phyloP scores from a whole-genome alignment of 305 asterid genomes.

The Withania somnifera region DNA sequence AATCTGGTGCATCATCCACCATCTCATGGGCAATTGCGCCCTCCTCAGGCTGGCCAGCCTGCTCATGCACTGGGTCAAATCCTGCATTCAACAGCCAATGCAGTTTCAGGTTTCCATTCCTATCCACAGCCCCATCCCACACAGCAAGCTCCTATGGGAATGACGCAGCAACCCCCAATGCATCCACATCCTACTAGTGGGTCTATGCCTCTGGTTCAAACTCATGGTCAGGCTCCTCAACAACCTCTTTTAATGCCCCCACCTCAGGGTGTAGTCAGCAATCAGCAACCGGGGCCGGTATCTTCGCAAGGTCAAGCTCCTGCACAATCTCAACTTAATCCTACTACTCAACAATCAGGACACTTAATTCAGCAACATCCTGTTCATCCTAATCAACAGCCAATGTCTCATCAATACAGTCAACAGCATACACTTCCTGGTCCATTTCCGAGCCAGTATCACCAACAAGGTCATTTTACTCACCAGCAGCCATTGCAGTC shows the following conservation, averaged over 20 bases:
- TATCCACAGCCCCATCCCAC: constrained; percentile 49
- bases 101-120: constrained; percentile 58
- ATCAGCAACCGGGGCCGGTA: constrained; percentile 35
- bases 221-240: constrained; percentile 44
- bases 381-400: constrained; percentile 47
- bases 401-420: constrained; percentile 37
- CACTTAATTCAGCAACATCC: constrained; percentile 46
- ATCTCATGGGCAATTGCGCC: constrained; percentile 21
- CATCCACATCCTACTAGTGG: constrained; percentile 34
- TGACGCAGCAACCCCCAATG: constrained; percentile 36
- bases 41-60: constrained; percentile 48
- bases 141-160: constrained; percentile 42
- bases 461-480: constrained; percentile 36
- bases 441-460: constrained; percentile 38
- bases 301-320: constrained; percentile 44
- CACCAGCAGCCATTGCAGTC: constrained; percentile 43
- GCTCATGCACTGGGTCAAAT: constrained; percentile 26
- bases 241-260: constrained; percentile 48
- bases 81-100: constrained; percentile 34
- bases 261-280: constrained; percentile 35
- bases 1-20: constrained; percentile 34
- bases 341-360: constrained; percentile 39
- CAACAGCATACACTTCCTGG: constrained; percentile 47
- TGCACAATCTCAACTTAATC: constrained; percentile 46
- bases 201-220: constrained; percentile 34